These are phyloP conservation scores for Daldinia grandis DNA, from an alignment of 495 filamentous ascomycete species.

Conservation along the genomic window DNA sequence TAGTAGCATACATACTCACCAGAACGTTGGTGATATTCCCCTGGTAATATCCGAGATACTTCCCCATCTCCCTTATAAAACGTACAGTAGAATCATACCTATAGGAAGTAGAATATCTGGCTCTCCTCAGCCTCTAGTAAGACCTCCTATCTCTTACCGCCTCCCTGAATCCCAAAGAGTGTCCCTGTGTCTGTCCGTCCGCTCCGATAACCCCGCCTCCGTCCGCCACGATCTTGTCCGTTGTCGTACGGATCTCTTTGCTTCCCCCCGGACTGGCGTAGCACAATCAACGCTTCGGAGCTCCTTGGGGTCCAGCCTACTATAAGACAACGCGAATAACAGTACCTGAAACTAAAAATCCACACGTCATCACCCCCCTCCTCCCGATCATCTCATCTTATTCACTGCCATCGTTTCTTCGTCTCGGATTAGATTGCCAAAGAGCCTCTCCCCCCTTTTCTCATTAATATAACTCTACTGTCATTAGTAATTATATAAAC, in stretches of 20 bases:
- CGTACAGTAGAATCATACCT: background rate
- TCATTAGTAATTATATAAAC: background rate
- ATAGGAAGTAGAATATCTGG: background rate
- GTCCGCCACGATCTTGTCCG: slow-evolving; percentile 23
- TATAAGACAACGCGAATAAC: slow-evolving; percentile 28
- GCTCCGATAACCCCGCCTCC: slow-evolving; percentile 6
- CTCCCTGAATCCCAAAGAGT: background rate
- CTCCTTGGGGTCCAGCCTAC: slow-evolving; percentile 32
- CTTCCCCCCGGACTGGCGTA: slow-evolving; percentile 8
- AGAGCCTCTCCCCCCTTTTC: background rate
- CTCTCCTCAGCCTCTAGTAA: background rate
- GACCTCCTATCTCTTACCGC: background rate
- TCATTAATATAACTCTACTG: background rate
- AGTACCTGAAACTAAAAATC: background rate
- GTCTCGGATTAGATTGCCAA: no score
- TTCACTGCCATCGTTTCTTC: background rate
- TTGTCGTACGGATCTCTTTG: background rate
- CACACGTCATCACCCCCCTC: slow-evolving; percentile 3
- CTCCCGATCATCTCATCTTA: background rate
- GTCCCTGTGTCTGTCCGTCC: background rate
- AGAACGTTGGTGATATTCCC: background rate
- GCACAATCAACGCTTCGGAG: slow-evolving; percentile 20
- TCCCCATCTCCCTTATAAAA: background rate
- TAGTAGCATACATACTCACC: background rate
- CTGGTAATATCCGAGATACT: background rate